Base-by-base conservation (phyloP, 2,329 filamentous ascomycete species). In the Ascochyta koolunga region DNA sequence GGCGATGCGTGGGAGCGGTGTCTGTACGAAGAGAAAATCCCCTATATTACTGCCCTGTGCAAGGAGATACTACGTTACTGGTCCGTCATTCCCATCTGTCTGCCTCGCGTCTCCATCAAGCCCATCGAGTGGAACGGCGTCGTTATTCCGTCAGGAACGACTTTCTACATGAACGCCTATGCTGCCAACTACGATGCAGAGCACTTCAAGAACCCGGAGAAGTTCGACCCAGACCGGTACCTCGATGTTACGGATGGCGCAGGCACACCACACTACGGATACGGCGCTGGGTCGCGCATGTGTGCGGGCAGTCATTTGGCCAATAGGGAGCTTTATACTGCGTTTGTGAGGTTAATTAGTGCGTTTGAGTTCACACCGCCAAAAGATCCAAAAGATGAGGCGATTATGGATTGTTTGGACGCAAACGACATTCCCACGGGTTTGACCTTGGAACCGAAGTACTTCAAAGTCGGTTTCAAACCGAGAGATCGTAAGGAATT, bases 61-160 rank as follows among this genome's bases (percentile, higher is more conserved):
- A 92, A 92, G 67, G 91, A 95, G 69, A 86, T 88, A 1, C 79
- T 93, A 0, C 84, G 90, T 22, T 93, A 85, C 79, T 93, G 87
- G 83, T 89, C 86, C 2, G 89, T 93, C 25, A 89, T 93, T 59
- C 89, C 89, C 2, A 88, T 95, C 63, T 91, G 86, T 64, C 80
- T 95, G 0, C 90, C 90, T 0, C 80, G 90, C 3, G 85, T 85
- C 15, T 89, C 81, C 56, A 88, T 89, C 69, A 89, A 87, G 61
- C 86, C 89, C 57, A 89, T 93, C 50, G 78, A 82, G 4, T 93
- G 87, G 76, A 79, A 89, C 21, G 84, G 84, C 15, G 79, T 85
- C 0, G 76, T 81, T 1, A 89, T 95, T 32, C 90, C 90, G 0
- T 82, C 89, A 0, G 88, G 89, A 1, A 92, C 88, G 0, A 90